phyloP scores from a whole-genome alignment of 331 rosid species.

The Prunus yedoensis region DNA sequence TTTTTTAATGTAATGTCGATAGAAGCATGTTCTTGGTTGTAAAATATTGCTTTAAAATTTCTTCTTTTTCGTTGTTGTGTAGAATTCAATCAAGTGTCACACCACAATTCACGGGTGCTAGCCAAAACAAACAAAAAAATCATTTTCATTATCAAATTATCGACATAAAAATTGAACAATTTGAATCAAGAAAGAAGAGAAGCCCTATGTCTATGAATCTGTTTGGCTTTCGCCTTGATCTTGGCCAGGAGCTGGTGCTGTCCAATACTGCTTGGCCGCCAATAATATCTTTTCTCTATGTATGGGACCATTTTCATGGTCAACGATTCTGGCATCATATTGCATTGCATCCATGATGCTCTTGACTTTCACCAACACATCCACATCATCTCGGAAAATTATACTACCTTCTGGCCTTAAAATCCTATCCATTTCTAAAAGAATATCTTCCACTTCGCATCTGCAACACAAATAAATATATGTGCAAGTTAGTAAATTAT shows the following conservation, averaged over 20 bases:
- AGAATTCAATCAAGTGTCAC: not conserved
- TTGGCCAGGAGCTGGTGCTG: slow-evolving; percentile 47
- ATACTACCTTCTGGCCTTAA: slow-evolving; percentile 75
- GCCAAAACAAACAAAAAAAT: slow-evolving; percentile 1
- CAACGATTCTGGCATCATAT: slow-evolving; percentile 56
- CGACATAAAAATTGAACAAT: slow-evolving; percentile 20
- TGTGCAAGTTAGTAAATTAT: not conserved
- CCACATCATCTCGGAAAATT: slow-evolving; percentile 76
- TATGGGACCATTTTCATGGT: slow-evolving; percentile 78
- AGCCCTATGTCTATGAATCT: slow-evolving; percentile 22
- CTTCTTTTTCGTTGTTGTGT: slow-evolving; percentile 15
- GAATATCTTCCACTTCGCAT: slow-evolving; percentile 66
- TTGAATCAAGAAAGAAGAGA: not conserved
- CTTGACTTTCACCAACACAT: slow-evolving; percentile 57
- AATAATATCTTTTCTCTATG: slow-evolving; percentile 65
- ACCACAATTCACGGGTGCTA: not conserved
- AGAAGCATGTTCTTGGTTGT: not conserved
- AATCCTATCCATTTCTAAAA: slow-evolving; percentile 86
- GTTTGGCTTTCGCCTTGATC: slow-evolving; percentile 17
- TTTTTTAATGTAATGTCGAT: not conserved
- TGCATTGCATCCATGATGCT: slow-evolving; percentile 59
- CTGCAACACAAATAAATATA: slow-evolving; percentile 37
- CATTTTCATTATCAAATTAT: slow-evolving; percentile 21
- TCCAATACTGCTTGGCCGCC: slow-evolving; percentile 76
- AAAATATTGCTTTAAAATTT: not conserved